phyloP scores from a whole-genome alignment of 2,329 filamentous ascomycete genomes.

The Orbilia oligospora region DNA sequence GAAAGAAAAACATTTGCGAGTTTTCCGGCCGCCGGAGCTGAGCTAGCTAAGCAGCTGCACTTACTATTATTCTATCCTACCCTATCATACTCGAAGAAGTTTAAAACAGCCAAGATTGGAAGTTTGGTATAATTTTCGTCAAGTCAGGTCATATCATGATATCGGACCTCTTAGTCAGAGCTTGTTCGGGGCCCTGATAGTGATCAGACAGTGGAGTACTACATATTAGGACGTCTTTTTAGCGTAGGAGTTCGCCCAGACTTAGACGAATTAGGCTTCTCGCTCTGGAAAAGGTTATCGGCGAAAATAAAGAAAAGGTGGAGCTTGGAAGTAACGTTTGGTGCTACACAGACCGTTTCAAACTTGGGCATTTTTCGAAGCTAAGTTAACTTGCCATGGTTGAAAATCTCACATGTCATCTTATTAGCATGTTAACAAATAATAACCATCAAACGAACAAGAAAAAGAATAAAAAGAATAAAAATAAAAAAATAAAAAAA shows the following conservation, averaged over 20 bases:
- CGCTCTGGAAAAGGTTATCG: slow-evolving; percentile 6
- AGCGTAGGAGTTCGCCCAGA: slow-evolving; percentile 29
- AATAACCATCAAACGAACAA: too few species aligned
- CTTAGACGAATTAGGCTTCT: slow-evolving; percentile 9
- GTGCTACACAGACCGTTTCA: slow-evolving; percentile 31
- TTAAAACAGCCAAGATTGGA: slow-evolving; percentile 1
- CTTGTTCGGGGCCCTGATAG: slow-evolving; percentile 8
- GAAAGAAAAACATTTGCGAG: background rate
- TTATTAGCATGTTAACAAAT: too few species aligned
- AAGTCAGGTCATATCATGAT: slow-evolving; percentile 20
- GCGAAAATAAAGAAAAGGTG: slow-evolving; percentile 35
- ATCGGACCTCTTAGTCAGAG: slow-evolving; percentile 27
- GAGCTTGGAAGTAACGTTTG: slow-evolving; percentile 5
- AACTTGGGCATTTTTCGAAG: background rate
- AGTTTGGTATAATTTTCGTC: slow-evolving; percentile 7
- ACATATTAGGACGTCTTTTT: background rate
- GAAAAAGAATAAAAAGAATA: too few species aligned
- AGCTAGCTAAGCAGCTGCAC: too few species aligned
- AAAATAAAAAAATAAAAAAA: too few species aligned
- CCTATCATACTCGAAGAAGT: too few species aligned
- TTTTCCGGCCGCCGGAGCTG: slow-evolving; percentile 4
- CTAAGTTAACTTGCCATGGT: background rate
- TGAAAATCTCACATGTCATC: slow-evolving; percentile 25
- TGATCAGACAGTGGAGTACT: slow-evolving; percentile 32
- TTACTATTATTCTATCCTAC: too few species aligned